A percentile compares a stretch with the other conserved stretches of the same genome.
Evolutionary conservation across 1,139 yeast species (phyloP).

Genomic region (Debaryomyces sp.): DNA sequence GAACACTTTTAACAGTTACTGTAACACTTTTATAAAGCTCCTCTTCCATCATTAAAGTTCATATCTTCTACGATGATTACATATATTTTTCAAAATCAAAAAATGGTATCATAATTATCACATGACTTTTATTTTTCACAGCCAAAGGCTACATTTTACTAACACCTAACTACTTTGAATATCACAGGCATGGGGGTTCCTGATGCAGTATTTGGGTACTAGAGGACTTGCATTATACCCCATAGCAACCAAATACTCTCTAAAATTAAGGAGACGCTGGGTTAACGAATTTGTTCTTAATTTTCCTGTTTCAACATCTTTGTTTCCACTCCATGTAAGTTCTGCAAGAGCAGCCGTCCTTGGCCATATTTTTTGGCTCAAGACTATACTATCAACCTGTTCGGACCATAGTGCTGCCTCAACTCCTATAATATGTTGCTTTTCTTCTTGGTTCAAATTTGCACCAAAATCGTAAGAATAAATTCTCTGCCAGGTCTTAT

Average conservation of each 20-base stretch:
- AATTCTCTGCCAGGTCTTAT: constrained; percentile 53
- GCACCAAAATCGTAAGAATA: constrained; percentile 41
- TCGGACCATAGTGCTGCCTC: constrained; percentile 53
- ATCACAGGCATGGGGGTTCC: constrained; percentile 47
- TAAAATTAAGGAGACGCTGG: constrained; percentile 43
- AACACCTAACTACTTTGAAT: constrained; percentile 16
- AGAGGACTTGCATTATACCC: constrained; percentile 43
- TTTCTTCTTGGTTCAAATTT: constrained; percentile 36
- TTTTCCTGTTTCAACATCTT: constrained; percentile 28
- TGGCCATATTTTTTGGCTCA: constrained; percentile 51
- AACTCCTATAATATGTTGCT: constrained; percentile 42
- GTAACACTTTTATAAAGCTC: background rate
- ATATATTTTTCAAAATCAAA: background rate
- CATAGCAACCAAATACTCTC: constrained; percentile 45
- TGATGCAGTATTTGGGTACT: constrained; percentile 43
- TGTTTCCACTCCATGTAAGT: constrained; percentile 49
- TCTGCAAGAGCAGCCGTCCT: constrained; percentile 53
- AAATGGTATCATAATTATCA: background rate
- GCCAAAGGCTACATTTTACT: background rate
- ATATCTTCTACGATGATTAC: background rate
- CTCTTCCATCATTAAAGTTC: background rate
- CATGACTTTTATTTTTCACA: background rate
- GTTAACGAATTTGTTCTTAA: constrained; percentile 37
- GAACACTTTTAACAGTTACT: background rate
- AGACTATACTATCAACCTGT: constrained; percentile 40